Evolutionary conservation across 768 basidiomycete genomes (phyloP).

Genomic region (Lactarius psammicola): DNA sequence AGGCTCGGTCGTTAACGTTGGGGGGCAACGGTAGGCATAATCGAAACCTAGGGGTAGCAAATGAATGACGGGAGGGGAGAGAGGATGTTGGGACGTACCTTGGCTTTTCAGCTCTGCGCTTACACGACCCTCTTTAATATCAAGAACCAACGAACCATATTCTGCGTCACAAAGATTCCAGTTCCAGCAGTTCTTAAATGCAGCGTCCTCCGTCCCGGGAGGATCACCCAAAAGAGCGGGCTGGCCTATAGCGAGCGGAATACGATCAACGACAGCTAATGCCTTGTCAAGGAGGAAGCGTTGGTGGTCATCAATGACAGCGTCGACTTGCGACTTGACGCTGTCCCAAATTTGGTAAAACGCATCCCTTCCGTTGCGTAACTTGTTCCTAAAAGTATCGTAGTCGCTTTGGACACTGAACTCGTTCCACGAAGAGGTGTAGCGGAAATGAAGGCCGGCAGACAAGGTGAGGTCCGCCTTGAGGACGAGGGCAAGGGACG

Average conservation of each 20-base stretch:
- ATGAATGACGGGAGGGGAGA: background rate
- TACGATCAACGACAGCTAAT: conserved; percentile 74
- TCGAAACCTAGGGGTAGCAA: conserved; percentile 70
- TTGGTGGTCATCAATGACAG: conserved; percentile 88
- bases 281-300: conserved; percentile 86
- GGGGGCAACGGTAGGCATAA: conserved; percentile 85
- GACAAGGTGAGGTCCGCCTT: conserved; percentile 95
- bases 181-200: conserved; percentile 99
- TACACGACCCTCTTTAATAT: conserved; percentile 88
- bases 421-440: conserved; percentile 94
- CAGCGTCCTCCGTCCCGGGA: conserved; percentile 74
- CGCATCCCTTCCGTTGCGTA: conserved; percentile 69
- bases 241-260: conserved; percentile 57
- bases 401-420: conserved; percentile 90
- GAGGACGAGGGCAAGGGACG: conserved; percentile 84
- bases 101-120: conserved; percentile 91
- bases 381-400: conserved; percentile 82
- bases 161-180: conserved; percentile 98
- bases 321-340: conserved; percentile 87
- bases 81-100: conserved; percentile 48
- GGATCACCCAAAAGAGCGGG: conserved; percentile 41
- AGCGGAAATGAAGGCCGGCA: conserved; percentile 96
- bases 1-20: conserved; percentile 50
- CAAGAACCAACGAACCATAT: conserved; percentile 83
- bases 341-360: conserved; percentile 93